phyloP scores from a whole-genome alignment of 495 filamentous ascomycete species.

The Rhypophila decipiens region DNA sequence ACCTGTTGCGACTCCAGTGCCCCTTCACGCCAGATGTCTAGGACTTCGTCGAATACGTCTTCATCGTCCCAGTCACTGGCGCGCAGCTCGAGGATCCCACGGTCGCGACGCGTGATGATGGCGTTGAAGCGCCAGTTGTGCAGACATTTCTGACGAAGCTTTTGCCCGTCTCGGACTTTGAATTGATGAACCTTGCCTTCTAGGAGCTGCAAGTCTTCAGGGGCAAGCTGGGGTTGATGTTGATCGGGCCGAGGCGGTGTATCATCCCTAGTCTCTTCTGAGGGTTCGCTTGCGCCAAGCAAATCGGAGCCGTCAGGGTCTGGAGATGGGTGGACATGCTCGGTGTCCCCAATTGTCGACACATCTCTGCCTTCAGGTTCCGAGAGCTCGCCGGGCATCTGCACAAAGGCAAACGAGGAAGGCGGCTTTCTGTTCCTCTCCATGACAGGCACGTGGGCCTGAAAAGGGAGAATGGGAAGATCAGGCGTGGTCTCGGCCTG shows the following conservation, averaged over 20 bases:
- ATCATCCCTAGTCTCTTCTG: constrained; percentile 12
- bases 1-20: constrained; percentile 3
- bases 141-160: constrained; percentile 9
- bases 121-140: constrained; percentile 11
- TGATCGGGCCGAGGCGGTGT: no score
- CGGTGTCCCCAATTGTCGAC: constrained; percentile 15
- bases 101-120: constrained; percentile 2
- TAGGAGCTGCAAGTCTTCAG: constrained; percentile 6
- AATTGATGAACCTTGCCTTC: constrained; percentile 15
- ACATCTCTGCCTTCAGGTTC: constrained; percentile 3
- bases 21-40: constrained; percentile 22
- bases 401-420: not conserved
- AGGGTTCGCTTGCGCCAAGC: constrained; percentile 12
- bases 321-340: constrained; percentile 6
- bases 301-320: constrained; percentile 8
- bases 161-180: constrained; percentile 6
- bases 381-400: not conserved
- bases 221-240: not conserved
- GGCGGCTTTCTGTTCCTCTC: constrained; percentile 4
- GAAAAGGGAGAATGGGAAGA: constrained; percentile 1
- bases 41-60: constrained; percentile 16
- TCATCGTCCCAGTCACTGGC: constrained; percentile 15
- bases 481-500: not conserved
- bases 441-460: constrained; percentile 6
- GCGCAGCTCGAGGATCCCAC: constrained; percentile 3